phyloP scores from a whole-genome alignment of 257 asterid genomes.

The Solanum sitiens region DNA sequence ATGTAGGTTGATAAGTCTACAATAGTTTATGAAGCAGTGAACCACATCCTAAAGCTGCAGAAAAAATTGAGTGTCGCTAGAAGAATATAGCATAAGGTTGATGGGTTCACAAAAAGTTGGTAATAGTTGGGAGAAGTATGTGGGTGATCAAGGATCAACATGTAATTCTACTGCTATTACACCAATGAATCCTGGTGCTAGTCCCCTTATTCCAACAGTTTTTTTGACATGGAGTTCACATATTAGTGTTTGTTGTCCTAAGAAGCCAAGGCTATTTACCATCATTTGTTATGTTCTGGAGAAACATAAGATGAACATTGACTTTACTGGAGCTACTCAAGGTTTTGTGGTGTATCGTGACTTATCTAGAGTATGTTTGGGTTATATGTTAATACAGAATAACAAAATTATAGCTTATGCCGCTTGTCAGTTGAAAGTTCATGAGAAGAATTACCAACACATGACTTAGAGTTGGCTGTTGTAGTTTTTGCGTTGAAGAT shows the following conservation, averaged over 20 bases:
- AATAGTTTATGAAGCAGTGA: constrained; percentile 70
- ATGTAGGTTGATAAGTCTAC: constrained; percentile 71
- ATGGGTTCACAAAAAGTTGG: constrained; percentile 6
- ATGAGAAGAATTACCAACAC: too few relatives aligned
- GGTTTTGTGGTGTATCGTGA: too few relatives aligned
- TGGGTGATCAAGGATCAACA: constrained; percentile 40
- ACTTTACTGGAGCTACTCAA: too few relatives aligned
- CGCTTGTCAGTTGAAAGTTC: too few relatives aligned
- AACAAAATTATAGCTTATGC: too few relatives aligned
- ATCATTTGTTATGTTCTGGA: constrained; percentile 20
- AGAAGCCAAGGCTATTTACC: constrained; percentile 9
- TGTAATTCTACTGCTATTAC: constrained; percentile 1
- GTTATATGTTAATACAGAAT: too few relatives aligned
- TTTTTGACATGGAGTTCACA: constrained; percentile 25
- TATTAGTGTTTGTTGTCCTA: constrained; percentile 21
- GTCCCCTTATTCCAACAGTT: neutral
- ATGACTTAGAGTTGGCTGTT: too few relatives aligned
- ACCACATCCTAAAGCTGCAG: constrained; percentile 33
- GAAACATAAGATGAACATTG: constrained; percentile 22
- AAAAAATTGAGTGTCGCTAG: constrained; percentile 22
- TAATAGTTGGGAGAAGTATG: constrained; percentile 26
- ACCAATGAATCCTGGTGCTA: neutral
- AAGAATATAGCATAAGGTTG: neutral
- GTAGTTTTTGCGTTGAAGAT: too few relatives aligned
- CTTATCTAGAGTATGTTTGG: too few relatives aligned